Conservation (phyloP, 1,284 basidiomycete species). For the Malassezia arunalokei region DNA sequence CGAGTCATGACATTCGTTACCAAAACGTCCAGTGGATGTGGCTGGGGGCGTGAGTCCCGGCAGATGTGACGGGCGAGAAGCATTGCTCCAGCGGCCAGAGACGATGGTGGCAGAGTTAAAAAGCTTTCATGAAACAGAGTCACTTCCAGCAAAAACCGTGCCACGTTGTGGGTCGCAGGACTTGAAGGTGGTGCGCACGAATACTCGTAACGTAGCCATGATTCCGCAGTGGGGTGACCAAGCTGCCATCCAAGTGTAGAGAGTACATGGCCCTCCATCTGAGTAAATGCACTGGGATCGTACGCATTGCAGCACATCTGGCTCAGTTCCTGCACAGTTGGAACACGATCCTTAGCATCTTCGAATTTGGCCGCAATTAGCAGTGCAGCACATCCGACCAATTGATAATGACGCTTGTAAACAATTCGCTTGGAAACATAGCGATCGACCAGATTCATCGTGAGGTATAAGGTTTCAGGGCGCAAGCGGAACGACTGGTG, state of each 20-base stretch:
- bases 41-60: slow-evolving; percentile 15
- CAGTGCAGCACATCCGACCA: slow-evolving; percentile 92
- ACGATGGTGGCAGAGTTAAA: slow-evolving; percentile 68
- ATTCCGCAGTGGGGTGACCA: slow-evolving; percentile 94
- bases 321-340: slow-evolving; percentile 80
- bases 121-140: slow-evolving; percentile 95
- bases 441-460: slow-evolving; percentile 96
- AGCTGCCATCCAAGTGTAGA: slow-evolving; percentile 90
- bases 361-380: slow-evolving; percentile 99
- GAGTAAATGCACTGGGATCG: slow-evolving; percentile 78
- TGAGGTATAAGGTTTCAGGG: slow-evolving; percentile 94
- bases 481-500: slow-evolving; percentile 80
- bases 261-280: slow-evolving; percentile 74
- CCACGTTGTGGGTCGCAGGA: slow-evolving; percentile 70
- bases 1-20: slow-evolving; percentile 3
- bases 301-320: slow-evolving; percentile 91
- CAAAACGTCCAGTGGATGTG: slow-evolving; percentile 12
- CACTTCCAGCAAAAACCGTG: slow-evolving; percentile 95
- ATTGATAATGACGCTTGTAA: slow-evolving; percentile 97
- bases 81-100: slow-evolving; percentile 74
- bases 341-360: slow-evolving; percentile 95
- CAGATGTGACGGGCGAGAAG: slow-evolving; percentile 74
- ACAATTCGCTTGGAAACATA: slow-evolving; percentile 97
- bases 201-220: slow-evolving; percentile 65
- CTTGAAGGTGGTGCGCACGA: slow-evolving; percentile 10